Evolutionary conservation across 1,139 yeast species (phyloP), one percentile per base, ranked within the genome.

Genomic region (Pichia sp.): DNA sequence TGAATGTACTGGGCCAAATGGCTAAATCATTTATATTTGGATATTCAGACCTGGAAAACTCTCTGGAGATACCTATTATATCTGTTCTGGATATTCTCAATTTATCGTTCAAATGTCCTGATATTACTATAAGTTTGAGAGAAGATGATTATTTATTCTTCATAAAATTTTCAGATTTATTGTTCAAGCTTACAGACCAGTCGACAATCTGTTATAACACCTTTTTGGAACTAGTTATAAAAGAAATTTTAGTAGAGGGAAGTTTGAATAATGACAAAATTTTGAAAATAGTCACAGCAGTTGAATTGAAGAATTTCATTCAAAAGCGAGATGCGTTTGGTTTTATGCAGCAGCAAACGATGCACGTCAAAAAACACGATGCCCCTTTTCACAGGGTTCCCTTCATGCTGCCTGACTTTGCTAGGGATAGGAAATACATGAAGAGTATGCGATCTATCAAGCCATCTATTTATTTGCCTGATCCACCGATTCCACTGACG

Each of bases 331-430:
- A 79, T 42, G 75, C 72, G 57, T 60, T 61, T 1, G 68, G 68
- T 8, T 74, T 73, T 40, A 64, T 78, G 46, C 60, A 60, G 9
- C 58, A 64, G 26, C 96, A 88, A 60, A 81, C 81, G 47, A 68
- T 69, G 5, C 95, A 85, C 60, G 66, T 88, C 2, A 66, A 76
- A 28, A 55, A 68, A 10, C 85, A 85, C 56, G 98, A 92, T 66
- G 85, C 86, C 0, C 90, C 95, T 0, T 87, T 77, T 53, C 94
- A 85, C 54, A 66, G 98, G 44, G 68, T 79, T 27, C 81, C 95
- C 0, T 88, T 87, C 57, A 61, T 90, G 35, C 62, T 90, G 23
- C 73, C 74, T 8, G 71, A 69, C 10, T 71, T 73, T 26, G 64
- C 67, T 26, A 50, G 60, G 34, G 55, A 58, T 40, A 37, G 52